phyloP scores from a whole-genome alignment of 83 land plant genomes.

The Diphasiastrum complanatum region DNA sequence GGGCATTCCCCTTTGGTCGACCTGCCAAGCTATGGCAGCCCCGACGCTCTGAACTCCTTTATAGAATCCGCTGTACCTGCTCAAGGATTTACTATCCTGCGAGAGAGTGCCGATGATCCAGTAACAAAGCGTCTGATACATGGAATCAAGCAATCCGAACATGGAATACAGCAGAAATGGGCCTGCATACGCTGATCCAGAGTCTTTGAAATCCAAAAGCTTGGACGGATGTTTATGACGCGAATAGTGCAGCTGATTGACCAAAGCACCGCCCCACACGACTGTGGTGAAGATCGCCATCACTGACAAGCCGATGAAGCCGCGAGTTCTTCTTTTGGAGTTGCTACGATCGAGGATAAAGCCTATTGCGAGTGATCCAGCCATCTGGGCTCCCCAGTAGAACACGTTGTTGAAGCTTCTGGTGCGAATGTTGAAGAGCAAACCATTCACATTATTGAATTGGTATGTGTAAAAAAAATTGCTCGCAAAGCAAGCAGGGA shows the following conservation, averaged over 20 bases:
- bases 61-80: conserved; percentile 80
- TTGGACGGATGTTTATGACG: conserved; percentile 13
- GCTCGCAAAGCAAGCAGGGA: conserved; percentile 73
- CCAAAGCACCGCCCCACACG: conserved; percentile 82
- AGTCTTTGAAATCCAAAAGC: conserved; percentile 53
- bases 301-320: conserved; percentile 45
- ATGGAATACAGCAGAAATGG: conserved; percentile 68
- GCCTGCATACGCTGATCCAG: conserved; percentile 50
- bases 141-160: conserved; percentile 75
- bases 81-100: conserved; percentile 45
- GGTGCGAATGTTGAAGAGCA: conserved; percentile 59
- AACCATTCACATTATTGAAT: conserved; percentile 67
- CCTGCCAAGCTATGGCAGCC: conserved; percentile 85
- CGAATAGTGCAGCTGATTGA: conserved; percentile 48
- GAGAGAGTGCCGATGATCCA: conserved; percentile 85
- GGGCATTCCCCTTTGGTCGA: conserved; percentile 46
- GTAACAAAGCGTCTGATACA: conserved; percentile 81
- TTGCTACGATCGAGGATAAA: conserved; percentile 54
- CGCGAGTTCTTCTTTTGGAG: conserved; percentile 49
- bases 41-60: conserved; percentile 92
- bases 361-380: conserved; percentile 70
- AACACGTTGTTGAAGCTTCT: conserved; percentile 72
- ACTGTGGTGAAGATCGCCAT: conserved; percentile 50
- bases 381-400: conserved; percentile 85
- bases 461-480: conserved; percentile 89